phyloP scores from a whole-genome alignment of 441 rosid species.

The Gossypium lobatum region DNA sequence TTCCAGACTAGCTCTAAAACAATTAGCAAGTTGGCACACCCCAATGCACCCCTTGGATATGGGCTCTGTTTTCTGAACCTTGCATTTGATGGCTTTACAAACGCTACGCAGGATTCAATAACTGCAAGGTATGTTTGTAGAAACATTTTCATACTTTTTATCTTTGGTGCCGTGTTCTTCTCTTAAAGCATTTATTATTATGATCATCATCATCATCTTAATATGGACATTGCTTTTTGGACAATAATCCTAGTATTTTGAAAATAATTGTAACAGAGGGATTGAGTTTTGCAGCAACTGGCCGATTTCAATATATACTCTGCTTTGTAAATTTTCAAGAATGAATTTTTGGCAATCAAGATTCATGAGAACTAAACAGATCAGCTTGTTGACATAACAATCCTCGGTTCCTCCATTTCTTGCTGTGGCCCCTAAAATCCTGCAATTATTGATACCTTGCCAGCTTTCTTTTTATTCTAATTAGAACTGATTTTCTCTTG shows the following conservation, averaged over 20 bases:
- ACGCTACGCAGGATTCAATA: slow-evolving; percentile 60
- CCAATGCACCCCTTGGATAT: slow-evolving; percentile 92
- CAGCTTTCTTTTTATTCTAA: not conserved
- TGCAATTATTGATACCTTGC: not conserved
- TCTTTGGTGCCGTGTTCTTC: not conserved
- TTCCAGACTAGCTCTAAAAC: slow-evolving; percentile 86
- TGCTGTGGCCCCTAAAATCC: not conserved
- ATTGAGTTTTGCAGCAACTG: no score
- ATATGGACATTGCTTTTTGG: no score
- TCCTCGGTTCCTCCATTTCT: not conserved
- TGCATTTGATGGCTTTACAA: slow-evolving; percentile 92
- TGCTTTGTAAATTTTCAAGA: not conserved
- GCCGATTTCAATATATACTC: no score
- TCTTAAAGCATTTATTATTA: not conserved
- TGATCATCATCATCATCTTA: no score
- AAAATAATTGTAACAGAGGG: no score
- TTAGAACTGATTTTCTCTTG: not conserved
- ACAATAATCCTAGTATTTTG: no score
- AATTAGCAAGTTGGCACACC: slow-evolving; percentile 86
- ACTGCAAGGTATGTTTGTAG: slow-evolving; percentile 36
- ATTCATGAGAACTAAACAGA: not conserved
- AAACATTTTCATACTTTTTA: not conserved
- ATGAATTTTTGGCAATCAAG: not conserved
- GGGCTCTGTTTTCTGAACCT: slow-evolving; percentile 87
- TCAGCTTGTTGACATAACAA: not conserved